Evolutionary conservation across 2,329 filamentous ascomycete species (phyloP).

Genomic region (Pestalotiopsis fici): DNA sequence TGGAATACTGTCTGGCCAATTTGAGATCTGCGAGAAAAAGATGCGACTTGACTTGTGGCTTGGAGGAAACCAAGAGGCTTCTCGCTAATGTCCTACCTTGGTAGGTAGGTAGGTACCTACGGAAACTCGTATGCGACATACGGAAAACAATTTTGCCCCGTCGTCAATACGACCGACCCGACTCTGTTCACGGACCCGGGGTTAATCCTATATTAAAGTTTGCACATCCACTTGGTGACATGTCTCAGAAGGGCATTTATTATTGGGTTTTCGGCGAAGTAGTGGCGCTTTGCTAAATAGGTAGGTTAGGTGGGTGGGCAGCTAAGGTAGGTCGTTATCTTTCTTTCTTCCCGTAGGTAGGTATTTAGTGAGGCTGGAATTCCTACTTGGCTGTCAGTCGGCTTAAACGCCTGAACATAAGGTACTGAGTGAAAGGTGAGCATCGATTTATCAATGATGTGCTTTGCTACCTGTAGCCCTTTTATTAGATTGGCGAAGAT

Average conservation of each 20-base stretch:
- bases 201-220: background rate
- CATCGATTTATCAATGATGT: background rate
- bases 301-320: no score
- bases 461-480: background rate
- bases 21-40: background rate
- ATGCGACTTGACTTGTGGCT: background rate
- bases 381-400: background rate
- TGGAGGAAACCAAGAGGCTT: background rate
- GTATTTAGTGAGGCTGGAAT: background rate
- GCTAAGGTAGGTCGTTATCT: background rate
- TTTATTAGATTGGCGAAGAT: background rate
- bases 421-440: background rate
- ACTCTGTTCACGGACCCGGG: background rate
- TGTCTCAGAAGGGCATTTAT: background rate
- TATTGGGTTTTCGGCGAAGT: background rate
- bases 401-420: background rate
- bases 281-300: background rate
- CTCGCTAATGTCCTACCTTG: background rate
- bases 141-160: background rate
- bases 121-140: background rate
- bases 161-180: background rate
- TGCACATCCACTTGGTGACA: background rate
- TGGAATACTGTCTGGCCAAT: background rate
- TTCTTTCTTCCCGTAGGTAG: background rate
- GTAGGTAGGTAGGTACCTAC: background rate